Evolutionary conservation across 202 grass and related monocot species (phyloP), one percentile per base, ranked within the genome.

Genomic region (Bolboschoenoplectus hybrid): DNA sequence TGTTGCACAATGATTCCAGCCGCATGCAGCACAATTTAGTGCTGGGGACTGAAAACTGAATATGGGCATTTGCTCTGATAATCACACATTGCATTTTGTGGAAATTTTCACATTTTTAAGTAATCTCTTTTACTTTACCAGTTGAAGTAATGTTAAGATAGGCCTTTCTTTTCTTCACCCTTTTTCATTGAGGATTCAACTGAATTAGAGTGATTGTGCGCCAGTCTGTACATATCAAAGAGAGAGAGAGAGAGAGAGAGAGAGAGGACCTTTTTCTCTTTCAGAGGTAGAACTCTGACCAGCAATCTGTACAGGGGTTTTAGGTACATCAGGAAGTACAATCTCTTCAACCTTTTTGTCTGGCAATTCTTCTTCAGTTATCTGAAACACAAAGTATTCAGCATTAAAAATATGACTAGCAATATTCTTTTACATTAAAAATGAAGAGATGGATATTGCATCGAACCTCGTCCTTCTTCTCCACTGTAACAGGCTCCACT

Each of bases 291-390:
- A 75, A 45, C 81, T 80, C 51, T 77, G 85, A 62, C 81, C 82
- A 86, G 89, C 78, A 40, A 82, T 71, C 45, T 81, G 85, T 65
- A 89, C 76, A 60, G 92, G 91, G 1, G n/a, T 88, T 81, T 82
- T 92, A 20, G 97, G 97, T 86, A 99, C 97, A 89, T 97, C 93
- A 85, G 97, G 97, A 84, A 99, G 97, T 76, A 89, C 88, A 67
- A 94, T 93, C 87, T 89, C 90, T 41, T 96, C 93, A 67, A 7
- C 49, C 49, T 76, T 76, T 55, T 76, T 53, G 49, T 61, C n/a
- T 20, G 8, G 36, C 38, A 61, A 80, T 43, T 60, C 16, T 80
- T 60, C 53, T 80, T 96, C 93, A 20, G 82, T 88, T 14, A 83
- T 87, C 64, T 90, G 85, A 89, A 77, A 7, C 65, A 68, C 46